Percentiles rank a stretch among this genome's conserved stretches.
Evolutionary conservation across 1,284 basidiomycete genomes (phyloP).

Genomic region (Wallemia mellicola): DNA sequence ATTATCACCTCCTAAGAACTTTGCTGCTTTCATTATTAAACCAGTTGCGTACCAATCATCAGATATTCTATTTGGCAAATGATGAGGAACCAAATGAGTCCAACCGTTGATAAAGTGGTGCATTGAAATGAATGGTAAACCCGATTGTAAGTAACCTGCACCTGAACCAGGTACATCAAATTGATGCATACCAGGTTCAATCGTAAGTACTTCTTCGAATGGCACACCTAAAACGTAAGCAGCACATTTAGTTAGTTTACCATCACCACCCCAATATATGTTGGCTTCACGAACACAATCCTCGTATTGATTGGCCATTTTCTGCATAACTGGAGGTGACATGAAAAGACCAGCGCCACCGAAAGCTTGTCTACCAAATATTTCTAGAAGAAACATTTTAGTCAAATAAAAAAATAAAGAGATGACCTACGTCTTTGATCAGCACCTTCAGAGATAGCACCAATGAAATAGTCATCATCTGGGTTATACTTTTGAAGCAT

Average conservation of each 20-base stretch:
- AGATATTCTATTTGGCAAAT: constrained; percentile 6
- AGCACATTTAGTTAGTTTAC: constrained; percentile 9
- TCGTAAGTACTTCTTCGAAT: constrained; percentile 5
- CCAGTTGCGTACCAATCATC: constrained; percentile 5
- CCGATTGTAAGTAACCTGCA: constrained; percentile 6
- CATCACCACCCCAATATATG: constrained; percentile 7
- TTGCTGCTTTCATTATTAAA: constrained; percentile 4
- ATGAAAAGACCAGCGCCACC: constrained; percentile 9
- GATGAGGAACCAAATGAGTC: constrained; percentile 3
- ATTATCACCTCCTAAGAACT: constrained; percentile 11
- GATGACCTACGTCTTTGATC: constrained; percentile 1
- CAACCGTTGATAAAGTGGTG: constrained; percentile 9
- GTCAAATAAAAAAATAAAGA: not conserved
- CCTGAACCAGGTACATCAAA: not conserved
- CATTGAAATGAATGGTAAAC: constrained; percentile 8
- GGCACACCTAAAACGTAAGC: constrained; percentile 5
- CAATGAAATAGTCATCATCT: constrained; percentile 5
- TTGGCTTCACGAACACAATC: constrained; percentile 4
- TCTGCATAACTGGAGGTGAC: constrained; percentile 3
- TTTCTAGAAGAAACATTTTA: constrained; percentile 1
- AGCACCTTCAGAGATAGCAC: not conserved
- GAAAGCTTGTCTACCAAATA: constrained; percentile 9
- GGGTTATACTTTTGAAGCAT: constrained; percentile 9
- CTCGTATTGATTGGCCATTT: constrained; percentile 6
- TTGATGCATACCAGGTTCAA: constrained; percentile 7